Percentiles rank a stretch among this genome's conserved stretches.
phyloP scores from a whole-genome alignment of 495 filamentous ascomycete species.

The Penicillium cataractarum region DNA sequence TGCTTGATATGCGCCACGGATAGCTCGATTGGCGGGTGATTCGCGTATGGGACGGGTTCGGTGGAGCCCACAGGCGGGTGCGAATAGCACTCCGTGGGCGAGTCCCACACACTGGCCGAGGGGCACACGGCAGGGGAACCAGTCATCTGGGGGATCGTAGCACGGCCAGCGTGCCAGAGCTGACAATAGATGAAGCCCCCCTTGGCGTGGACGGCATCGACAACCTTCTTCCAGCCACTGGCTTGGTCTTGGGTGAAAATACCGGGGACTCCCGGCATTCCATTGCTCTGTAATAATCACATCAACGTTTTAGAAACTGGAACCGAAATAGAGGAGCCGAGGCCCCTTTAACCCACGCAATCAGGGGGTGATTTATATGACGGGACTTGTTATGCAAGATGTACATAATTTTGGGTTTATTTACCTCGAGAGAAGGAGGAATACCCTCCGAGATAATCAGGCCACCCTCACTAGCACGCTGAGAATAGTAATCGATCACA shows the following conservation, averaged over 20 bases:
- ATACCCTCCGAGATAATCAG: slow-evolving; percentile 60
- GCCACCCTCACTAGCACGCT: slow-evolving; percentile 55
- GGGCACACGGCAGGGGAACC: slow-evolving; percentile 43
- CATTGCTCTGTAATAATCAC: slow-evolving; percentile 35
- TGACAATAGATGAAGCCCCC: slow-evolving; percentile 58
- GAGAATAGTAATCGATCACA: slow-evolving; percentile 57
- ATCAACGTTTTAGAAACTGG: background rate
- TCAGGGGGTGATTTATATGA: background rate
- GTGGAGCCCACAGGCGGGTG: slow-evolving; percentile 39
- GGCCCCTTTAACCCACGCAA: background rate
- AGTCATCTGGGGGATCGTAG: slow-evolving; percentile 48
- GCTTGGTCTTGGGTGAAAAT: slow-evolving; percentile 52
- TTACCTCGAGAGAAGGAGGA: slow-evolving; percentile 52
- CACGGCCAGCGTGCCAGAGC: slow-evolving; percentile 56
- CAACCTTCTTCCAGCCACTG: slow-evolving; percentile 53
- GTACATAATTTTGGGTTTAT: background rate
- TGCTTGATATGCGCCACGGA: slow-evolving; percentile 48
- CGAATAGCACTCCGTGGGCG: slow-evolving; percentile 40
- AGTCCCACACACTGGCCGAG: slow-evolving; percentile 47
- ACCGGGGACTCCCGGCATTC: slow-evolving; percentile 54
- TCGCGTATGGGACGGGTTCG: slow-evolving; percentile 44
- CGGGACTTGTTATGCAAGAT: background rate
- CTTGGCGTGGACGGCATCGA: slow-evolving; percentile 56
- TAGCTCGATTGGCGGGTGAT: slow-evolving; percentile 51
- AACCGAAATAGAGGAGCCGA: background rate